phyloP scores from a whole-genome alignment of 2,329 filamentous ascomycete species.

The Amylocarpus encephaloides region DNA sequence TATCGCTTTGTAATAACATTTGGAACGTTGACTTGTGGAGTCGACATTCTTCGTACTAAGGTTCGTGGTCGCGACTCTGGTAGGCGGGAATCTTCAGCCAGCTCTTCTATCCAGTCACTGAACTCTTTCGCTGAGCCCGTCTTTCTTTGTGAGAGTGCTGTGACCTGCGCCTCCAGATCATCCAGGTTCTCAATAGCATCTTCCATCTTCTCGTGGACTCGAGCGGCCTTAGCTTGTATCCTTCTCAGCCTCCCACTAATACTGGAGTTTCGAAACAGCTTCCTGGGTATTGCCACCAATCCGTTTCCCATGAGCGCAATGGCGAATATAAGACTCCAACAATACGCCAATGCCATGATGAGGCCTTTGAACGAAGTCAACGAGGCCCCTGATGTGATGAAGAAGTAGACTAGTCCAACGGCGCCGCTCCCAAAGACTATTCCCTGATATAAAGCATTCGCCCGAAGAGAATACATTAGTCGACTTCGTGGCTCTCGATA shows the following conservation, averaged over 20 bases:
- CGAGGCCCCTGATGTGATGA: slow-evolving; percentile 68
- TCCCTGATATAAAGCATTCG: slow-evolving; percentile 83
- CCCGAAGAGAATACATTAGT: slow-evolving; percentile 75
- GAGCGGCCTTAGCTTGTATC: slow-evolving; percentile 73
- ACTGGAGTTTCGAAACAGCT: slow-evolving; percentile 72
- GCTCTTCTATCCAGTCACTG: slow-evolving; percentile 92
- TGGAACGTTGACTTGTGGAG: slow-evolving; percentile 51
- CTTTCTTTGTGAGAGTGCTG: slow-evolving; percentile 74
- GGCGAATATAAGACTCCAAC: slow-evolving; percentile 83
- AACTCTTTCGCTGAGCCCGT: slow-evolving; percentile 68
- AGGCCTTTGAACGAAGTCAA: slow-evolving; percentile 71
- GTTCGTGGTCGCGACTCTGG: slow-evolving; percentile 52
- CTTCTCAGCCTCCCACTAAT: slow-evolving; percentile 67
- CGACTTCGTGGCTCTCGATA: slow-evolving; percentile 80
- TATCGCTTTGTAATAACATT: slow-evolving; percentile 89
- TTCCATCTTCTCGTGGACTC: slow-evolving; percentile 78
- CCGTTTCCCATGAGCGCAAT: slow-evolving; percentile 99
- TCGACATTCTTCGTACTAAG: slow-evolving; percentile 35
- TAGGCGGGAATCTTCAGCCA: slow-evolving; percentile 69
- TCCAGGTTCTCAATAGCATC: slow-evolving; percentile 77
- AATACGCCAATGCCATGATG: slow-evolving; percentile 90
- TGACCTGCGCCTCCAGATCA: slow-evolving; percentile 73
- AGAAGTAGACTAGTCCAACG: slow-evolving; percentile 74
- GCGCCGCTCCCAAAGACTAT: slow-evolving; percentile 66
- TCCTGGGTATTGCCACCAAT: slow-evolving; percentile 80